Base-by-base conservation (phyloP, 140 eudicot species). In the Senecio squalidus region DNA sequence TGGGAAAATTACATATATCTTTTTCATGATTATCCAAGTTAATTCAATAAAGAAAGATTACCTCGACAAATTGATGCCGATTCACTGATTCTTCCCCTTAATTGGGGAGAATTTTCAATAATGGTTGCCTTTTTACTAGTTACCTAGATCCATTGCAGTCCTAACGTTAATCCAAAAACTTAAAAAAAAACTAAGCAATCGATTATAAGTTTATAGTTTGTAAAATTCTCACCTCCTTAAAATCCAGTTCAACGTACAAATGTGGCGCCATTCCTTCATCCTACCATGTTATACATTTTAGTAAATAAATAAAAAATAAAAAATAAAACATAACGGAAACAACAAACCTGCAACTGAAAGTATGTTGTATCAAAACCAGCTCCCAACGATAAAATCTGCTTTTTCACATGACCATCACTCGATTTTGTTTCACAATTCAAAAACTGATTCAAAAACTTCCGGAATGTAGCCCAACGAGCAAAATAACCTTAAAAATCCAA, bases 311-410 rank as follows among this genome's bases (percentile, higher is more conserved):
- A 28, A 30, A 4, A 55, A 31, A 55, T 14, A n/a, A 2, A n/a
- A 1, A 29, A 30, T 7, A 16, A 46, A 67, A 28, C 41, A 49
- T 60, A 60, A 55, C 51, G 66, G 64, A 58, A 71, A 72, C 44
- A 4, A 73, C 48, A 69, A 69, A 86, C 98, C 96, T 91, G 77
- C 83, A 91, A 71, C 85, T 83, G 94, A 77, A 91, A 91, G 75
- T 73, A 91, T 24, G 94, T 91, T 22, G 98, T 88, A 80, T 93
- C 99, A 74, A 93, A 93, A 45, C 99, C 99, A 64, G 96, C 99
- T 66, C 99, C 99, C 48, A 93, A 71, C 4, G 99, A 93, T 60
- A 88, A 62, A 46, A 93, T 79, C 74, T 93, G 99, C 81, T 84
- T 88, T 66, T 76, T 87, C 28, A 68, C 55, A 15, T 36, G 78